Base-by-base conservation (phyloP, 2,329 filamentous ascomycete species). In the Penicillium sp. region DNA sequence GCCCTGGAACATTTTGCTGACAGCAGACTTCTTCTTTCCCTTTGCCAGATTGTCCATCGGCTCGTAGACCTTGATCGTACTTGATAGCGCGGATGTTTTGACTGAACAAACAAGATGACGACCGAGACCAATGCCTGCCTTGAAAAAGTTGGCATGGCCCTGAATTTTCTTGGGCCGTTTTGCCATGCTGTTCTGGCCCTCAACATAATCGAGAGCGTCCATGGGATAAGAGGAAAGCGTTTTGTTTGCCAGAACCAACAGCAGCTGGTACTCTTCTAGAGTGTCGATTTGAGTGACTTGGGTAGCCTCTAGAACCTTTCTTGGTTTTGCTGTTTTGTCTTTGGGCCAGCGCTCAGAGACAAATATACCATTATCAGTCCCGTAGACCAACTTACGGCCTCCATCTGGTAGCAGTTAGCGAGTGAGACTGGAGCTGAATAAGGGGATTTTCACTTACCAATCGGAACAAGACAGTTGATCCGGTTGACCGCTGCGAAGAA, bases 41-140 rank as follows among this genome's bases (percentile, higher is more conserved):
- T 93, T 94, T 54, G 89, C 89, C 82, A 96, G 89, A 61, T 91
- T 89, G 72, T 97, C 94, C 78, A 96, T 96, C 1, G 94, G 94
- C 77, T 99, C 93, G 76, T 91, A 97, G n/a, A 97, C 94, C 78
- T 97, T 97, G 81, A 99, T 96, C 2, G 93, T 97, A 15, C 91
- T 96, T 52, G 91, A 96, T 33, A 97, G 81, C 3, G 93, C 90
- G 19, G 90, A 93, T 41, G 91, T 96, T 80, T 96, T 97, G 70
- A 97, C 94, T 66, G 91, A 96, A 77, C 93, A 97, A 31, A 99
- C 94, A 53, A 99, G 82, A 72, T 97, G 94, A 61, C 94, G 86
- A 35, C 94, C 93, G 59, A 97, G 83, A 72, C 94, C 97, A 69
- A 97, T 96, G 39, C 94, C 94, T 19, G 92, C 90, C 78, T 96